Conservation (phyloP, 371 early-diverging fungal genomes). For the Lichtheimia hyalospora region DNA sequence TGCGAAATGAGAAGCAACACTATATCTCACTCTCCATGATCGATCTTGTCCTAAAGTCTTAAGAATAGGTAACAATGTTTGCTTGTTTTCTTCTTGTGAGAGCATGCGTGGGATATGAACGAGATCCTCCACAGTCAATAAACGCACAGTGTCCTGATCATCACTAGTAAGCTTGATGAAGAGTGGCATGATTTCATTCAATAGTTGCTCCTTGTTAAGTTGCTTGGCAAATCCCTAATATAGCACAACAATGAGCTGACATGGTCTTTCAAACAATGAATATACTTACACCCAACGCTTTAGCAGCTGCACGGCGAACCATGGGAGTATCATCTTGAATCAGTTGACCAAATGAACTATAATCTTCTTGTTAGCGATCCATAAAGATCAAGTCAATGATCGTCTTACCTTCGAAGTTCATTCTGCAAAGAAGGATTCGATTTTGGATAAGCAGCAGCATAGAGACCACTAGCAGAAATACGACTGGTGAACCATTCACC, state of each 20-base stretch:
- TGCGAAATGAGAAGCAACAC: constrained; percentile 95
- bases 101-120: constrained; percentile 86
- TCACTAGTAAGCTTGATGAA: constrained; percentile 81
- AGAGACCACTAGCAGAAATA: constrained; percentile 91
- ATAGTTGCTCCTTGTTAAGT: constrained; percentile 70
- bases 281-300: constrained; percentile 73
- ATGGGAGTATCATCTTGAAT: constrained; percentile 97
- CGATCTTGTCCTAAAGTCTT: constrained; percentile 84
- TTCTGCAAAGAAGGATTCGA: constrained; percentile 73
- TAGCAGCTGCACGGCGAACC: constrained; percentile 95
- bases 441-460: constrained; percentile 78
- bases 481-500: constrained; percentile 99
- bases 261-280: background rate
- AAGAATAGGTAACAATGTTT: constrained; percentile 71
- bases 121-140: constrained; percentile 91
- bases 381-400: background rate
- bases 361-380: background rate
- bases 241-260: background rate
- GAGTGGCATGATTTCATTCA: constrained; percentile 68
- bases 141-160: constrained; percentile 96
- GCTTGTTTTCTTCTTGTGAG: constrained; percentile 75
- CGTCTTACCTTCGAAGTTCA: constrained; percentile 76
- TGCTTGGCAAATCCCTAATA: constrained; percentile 64
- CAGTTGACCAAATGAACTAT: constrained; percentile 72
- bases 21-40: constrained; percentile 97